A percentile compares a stretch with the other conserved stretches of the same genome.
Evolutionary conservation across 2,329 filamentous ascomycete species (phyloP).

Genomic region (Herpotrichia juniperi): DNA sequence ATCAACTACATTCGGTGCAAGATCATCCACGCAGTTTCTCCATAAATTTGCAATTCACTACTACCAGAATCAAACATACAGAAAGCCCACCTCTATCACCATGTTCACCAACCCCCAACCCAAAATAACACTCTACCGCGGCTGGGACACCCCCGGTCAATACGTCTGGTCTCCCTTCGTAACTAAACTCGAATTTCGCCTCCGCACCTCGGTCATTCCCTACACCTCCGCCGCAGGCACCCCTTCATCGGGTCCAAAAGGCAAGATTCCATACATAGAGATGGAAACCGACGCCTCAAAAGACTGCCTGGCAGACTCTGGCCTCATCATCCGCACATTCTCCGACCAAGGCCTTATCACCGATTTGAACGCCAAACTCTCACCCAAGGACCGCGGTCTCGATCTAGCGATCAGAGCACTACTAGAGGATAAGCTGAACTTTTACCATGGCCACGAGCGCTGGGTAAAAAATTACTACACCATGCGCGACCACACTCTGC

Average conservation of each 20-base stretch:
- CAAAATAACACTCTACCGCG: constrained; percentile 57
- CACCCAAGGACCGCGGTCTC: constrained; percentile 46
- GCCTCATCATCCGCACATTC: constrained; percentile 60
- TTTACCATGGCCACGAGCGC: constrained; percentile 60
- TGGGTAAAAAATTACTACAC: constrained; percentile 66
- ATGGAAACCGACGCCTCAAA: constrained; percentile 16
- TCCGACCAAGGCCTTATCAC: constrained; percentile 48
- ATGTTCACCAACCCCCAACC: constrained; percentile 7
- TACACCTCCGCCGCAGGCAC: constrained; percentile 58
- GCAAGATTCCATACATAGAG: constrained; percentile 66
- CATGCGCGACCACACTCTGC: constrained; percentile 62
- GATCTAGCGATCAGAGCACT: constrained; percentile 62
- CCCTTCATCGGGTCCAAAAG: constrained; percentile 51
- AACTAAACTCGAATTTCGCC: constrained; percentile 65
- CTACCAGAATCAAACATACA: no score
- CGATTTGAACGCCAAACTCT: constrained; percentile 57
- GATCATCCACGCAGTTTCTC: neutral
- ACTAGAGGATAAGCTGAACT: constrained; percentile 66
- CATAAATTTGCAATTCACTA: no score
- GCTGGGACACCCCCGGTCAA: constrained; percentile 48
- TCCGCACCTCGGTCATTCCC: constrained; percentile 58
- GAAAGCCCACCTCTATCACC: neutral
- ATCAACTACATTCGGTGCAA: neutral
- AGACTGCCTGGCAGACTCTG: constrained; percentile 56
- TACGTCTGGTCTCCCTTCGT: constrained; percentile 69